Evolutionary conservation across 129 eudicot species (phyloP).

Genomic region (Sambucus nigra): DNA sequence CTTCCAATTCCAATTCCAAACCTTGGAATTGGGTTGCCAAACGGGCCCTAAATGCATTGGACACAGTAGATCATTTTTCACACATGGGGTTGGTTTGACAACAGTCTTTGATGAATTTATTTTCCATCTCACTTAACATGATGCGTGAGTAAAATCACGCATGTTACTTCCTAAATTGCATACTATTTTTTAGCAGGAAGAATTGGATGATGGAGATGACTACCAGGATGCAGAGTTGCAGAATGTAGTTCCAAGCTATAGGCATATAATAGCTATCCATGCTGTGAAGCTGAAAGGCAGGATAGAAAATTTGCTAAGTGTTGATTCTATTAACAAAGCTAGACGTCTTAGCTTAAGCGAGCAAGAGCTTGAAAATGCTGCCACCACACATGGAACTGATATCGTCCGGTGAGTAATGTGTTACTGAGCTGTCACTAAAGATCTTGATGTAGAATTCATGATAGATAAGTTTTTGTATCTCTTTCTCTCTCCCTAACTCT

Average conservation of each 20-base stretch:
- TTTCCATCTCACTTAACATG: too few species aligned
- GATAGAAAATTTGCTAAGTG: conserved; percentile 16
- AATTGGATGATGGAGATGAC: conserved; percentile 22
- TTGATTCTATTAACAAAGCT: conserved; percentile 25
- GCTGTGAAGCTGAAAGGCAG: conserved; percentile 34
- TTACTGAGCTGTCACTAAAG: too few species aligned
- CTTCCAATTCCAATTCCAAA: too few species aligned
- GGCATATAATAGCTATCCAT: conserved; percentile 33
- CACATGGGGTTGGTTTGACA: too few species aligned
- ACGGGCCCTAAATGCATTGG: too few species aligned
- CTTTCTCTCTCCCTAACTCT: too few species aligned
- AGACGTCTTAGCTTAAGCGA: conserved; percentile 47
- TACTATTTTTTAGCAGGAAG: conserved; percentile 11
- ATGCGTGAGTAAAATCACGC: neutral
- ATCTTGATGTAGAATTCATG: too few species aligned
- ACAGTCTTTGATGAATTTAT: neutral
- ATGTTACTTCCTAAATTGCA: neutral
- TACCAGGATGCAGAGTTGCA: conserved; percentile 21
- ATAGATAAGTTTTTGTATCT: too few species aligned
- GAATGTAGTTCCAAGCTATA: conserved; percentile 30
- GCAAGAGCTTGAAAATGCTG: conserved; percentile 36
- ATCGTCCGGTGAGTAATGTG: conserved; percentile 30
- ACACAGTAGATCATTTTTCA: too few species aligned
- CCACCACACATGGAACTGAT: conserved; percentile 24
- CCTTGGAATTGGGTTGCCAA: too few species aligned